Base-by-base conservation (phyloP, 2,329 filamentous ascomycete genomes). In the Monilinia aucupariae region DNA sequence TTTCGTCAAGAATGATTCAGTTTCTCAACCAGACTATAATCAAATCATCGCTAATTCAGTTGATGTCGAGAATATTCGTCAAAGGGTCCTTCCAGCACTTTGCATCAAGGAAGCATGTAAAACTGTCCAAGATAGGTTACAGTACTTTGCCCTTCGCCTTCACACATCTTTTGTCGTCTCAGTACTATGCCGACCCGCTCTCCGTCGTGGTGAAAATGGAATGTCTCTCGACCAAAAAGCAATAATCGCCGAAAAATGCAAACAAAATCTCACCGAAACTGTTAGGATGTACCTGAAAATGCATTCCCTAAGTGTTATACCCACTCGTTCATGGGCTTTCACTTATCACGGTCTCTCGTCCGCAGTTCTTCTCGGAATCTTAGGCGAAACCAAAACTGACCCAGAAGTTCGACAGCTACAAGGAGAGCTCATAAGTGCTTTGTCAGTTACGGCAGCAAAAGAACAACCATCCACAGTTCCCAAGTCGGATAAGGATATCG, bases 251-350 rank as follows among this genome's bases (percentile, higher is more conserved):
- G 79, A 82, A 34, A 80, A 81, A 63, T 88, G 85, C 76, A 86
- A 85, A 71, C 74, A 77, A 20, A 87, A 86, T 69, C 76, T 88
- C 32, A 83, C 83, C 7, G 84, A 87, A 71, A 87, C 85, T 15
- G 85, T 88, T 13, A 81, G 83, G 48, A 88, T 87, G 85, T 88
- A 87, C 70, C 76, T 88, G 27, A 83, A 85, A 20, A 88, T 88
- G 85, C 85, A 88, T 72, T 85, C 86, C 66, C 75, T 88, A 37
- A 87, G 84, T 2, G 82, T 85, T 10, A 87, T 87, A 53, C 85
- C 85, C 0, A 88, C 85, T 0, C 78, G 85, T 32, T 87, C 83
- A 63, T 88, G 85, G 85, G 85, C 85, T 0, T 87, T 87, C 65
- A 88, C 85, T 0, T 87, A 87, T 64, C 84, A 88, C 68, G 84